Evolutionary conservation across 768 basidiomycete genomes (phyloP), one percentile per base, ranked within the genome.

Genomic region (Boletus subcaerulescens): DNA sequence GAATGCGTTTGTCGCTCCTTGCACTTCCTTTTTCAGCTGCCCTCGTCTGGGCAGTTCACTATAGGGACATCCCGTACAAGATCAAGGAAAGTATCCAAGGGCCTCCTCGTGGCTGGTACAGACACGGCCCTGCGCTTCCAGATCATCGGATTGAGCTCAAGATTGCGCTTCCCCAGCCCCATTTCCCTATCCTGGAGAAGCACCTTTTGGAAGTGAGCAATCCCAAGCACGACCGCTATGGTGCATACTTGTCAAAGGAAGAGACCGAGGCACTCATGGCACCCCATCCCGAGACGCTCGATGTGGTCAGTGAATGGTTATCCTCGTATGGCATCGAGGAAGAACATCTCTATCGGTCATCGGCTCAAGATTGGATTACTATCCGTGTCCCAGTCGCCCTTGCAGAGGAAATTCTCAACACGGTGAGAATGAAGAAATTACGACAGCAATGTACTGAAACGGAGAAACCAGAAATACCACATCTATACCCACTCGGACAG

Each of bases 341-440:
- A 42, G 65, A 74, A 39, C 75, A 79, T 52, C 59, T 83, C 20
- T 57, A 70, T 40, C 80, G 82, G 10, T 86, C 87, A 12, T 77
- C 84, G 3, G 86, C 87, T 0, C 77, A 80, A 45, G 88, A 89
- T 57, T 91, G 87, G 88, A 72, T 89, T 13, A 81, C 75, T 7
- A 65, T 88, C 39, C 80, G 68, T 13, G 71, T 88, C 8, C 80
- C 86, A 0, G 76, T 91, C 43, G 60, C 71, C 33, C 57, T 83
- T 24, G 87, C 83, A 0, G 88, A 91, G 67, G 71, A 80, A 59
- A 84, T 91, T 81, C 76, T 91, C n/a, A 73, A 82, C 62, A 85
- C 89, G 44, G 86, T 87, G 60, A 62, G 80, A 40, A 32, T 22
- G 4, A 22, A 17, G 29, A 29, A 15, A 15, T n/a, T 41, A n/a